Base-by-base conservation (phyloP, 2,329 filamentous ascomycete species). In the Aspergillus persii region DNA sequence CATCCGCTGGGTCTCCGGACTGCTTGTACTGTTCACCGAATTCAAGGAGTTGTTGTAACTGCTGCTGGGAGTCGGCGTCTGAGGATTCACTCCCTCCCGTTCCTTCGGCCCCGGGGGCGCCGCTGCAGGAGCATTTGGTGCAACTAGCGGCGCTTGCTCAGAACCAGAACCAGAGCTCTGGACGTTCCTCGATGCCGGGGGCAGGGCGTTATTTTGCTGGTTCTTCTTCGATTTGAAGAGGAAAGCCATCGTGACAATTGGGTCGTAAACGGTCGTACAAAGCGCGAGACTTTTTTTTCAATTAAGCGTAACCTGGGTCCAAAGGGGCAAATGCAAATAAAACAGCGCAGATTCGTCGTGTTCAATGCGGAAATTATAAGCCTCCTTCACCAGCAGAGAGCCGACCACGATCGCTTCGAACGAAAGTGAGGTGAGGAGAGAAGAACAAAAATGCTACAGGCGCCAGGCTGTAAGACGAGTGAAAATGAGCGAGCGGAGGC, bases 221-320 rank as follows among this genome's bases (percentile, higher is more conserved):
- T 85, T 84, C 77, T 91, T 92, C 79, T 92, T 92, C 58, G 88
- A 90, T 76, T 91, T 91, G 81, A 92, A 92, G 62, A 92, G 83
- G 76, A 92, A 92, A 66, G 89, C 87, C 89, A 92, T 92, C 76
- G 76, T 81, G 54, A 67, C 39, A 65, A 68, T 66, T 63, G 56
- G 57, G 59, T 74, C 72, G 66, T 74, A 68, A 67, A 71, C 61
- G 63, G 70, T 74, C 71, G 71, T 74, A 67, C 59, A 69, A 57
- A 60, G 61, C 57, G 66, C 63, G 63, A 55, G 53, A 47, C 44
- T 49, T 23, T 23, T 23, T 23, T 23, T 50, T 39, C 39, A 59
- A 54, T 46, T 48, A 59, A 47, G 33, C 48, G 54, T 49, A 57
- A 18, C 52, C 59, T 56, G 46, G 50, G n/a, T 41, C n/a, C 11